Evolutionary conservation across 306 rosid species (phyloP).

Genomic region (Castanea crenata): DNA sequence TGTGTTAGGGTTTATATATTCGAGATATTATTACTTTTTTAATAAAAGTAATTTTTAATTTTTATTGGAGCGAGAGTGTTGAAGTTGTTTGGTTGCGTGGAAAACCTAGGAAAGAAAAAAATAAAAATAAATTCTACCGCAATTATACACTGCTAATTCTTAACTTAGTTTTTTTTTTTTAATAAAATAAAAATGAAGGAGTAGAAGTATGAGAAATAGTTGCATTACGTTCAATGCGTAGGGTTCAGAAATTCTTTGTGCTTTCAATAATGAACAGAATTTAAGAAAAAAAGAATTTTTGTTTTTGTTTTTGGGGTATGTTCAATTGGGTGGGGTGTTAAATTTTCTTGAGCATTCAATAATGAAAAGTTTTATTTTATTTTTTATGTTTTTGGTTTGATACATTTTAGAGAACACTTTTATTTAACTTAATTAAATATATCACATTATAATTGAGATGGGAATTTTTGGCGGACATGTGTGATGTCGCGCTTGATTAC

Average conservation of each 20-base stretch:
- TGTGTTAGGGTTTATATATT: constrained; percentile 5
- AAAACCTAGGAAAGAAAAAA: not conserved
- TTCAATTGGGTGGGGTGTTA: not conserved
- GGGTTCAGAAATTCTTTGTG: not conserved
- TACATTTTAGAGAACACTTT: not conserved
- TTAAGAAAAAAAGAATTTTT: too few relatives aligned
- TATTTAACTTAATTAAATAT: not conserved
- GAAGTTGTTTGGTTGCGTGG: not conserved
- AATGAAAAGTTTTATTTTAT: not conserved
- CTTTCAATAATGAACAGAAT: too few relatives aligned
- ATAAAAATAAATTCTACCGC: too few relatives aligned
- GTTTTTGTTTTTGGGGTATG: not conserved
- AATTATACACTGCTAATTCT: too few relatives aligned
- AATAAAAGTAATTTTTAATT: too few relatives aligned
- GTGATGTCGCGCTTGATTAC: not conserved
- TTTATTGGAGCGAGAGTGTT: too few relatives aligned
- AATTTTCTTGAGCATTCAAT: too few relatives aligned
- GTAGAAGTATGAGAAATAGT: not conserved
- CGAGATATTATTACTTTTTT: not conserved
- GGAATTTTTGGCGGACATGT: not conserved
- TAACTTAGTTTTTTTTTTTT: not conserved
- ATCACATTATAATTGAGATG: not conserved
- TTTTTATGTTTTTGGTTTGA: not conserved
- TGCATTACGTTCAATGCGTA: not conserved
- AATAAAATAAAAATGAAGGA: not conserved